Percentiles rank a stretch among this genome's conserved stretches.
Conservation (phyloP, 2,329 filamentous ascomycete genomes). For the Colletotrichum lupini region DNA sequence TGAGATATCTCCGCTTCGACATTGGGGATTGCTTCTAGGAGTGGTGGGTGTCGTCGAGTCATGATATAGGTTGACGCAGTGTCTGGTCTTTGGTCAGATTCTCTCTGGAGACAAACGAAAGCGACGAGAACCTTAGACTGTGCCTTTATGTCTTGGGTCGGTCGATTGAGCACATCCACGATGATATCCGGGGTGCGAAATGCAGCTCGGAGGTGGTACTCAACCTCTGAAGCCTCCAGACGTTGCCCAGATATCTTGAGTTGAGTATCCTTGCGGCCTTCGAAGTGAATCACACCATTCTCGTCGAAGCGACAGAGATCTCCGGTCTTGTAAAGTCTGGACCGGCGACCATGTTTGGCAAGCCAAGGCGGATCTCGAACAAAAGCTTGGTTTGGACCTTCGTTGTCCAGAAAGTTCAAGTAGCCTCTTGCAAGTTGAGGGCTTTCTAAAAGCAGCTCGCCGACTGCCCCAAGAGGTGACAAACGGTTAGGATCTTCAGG, state of each 20-base stretch:
- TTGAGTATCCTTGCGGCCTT: conserved; percentile 38
- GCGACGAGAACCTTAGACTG: conserved; percentile 19
- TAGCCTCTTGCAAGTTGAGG: conserved; percentile 27
- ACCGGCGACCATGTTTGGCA: conserved; percentile 7
- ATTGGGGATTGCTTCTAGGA: background rate
- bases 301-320: conserved; percentile 26
- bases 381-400: conserved; percentile 24
- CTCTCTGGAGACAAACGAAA: conserved; percentile 10
- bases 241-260: conserved; percentile 45
- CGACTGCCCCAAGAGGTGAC: conserved; percentile 18
- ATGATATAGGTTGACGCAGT: background rate
- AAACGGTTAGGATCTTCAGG: conserved; percentile 11
- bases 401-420: conserved; percentile 8
- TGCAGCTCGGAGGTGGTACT: conserved; percentile 25
- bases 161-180: conserved; percentile 23
- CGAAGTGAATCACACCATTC: conserved; percentile 32
- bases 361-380: conserved; percentile 20
- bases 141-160: background rate
- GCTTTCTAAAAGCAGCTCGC: conserved; percentile 31
- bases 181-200: conserved; percentile 20
- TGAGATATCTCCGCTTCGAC: conserved; percentile 1
- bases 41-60: background rate
- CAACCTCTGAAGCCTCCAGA: conserved; percentile 44
- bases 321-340: conserved; percentile 35
- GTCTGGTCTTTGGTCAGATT: too few species aligned